Percentiles rank a stretch among this genome's conserved stretches.
These are phyloP conservation scores for Brasilioporus rufonigricans DNA, from an alignment of 768 basidiomycete species.

Conservation along the genomic window DNA sequence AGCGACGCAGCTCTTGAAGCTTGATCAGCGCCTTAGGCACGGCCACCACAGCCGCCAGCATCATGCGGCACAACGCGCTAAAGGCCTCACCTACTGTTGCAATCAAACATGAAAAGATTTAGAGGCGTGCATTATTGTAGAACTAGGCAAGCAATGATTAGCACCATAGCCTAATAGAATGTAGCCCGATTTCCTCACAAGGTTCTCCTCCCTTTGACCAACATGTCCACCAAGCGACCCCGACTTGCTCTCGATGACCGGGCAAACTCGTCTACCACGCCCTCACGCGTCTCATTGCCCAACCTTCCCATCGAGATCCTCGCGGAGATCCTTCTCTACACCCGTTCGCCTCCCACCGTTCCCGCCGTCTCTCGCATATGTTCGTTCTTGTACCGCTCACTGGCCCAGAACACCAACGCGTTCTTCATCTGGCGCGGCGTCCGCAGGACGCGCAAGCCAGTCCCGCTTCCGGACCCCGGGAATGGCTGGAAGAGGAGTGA, in stretches of 20 bases:
- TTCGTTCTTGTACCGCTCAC: constrained; percentile 49
- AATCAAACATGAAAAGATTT: too few species aligned
- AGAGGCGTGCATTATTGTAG: too few species aligned
- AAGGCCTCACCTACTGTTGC: too few species aligned
- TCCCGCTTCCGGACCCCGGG: constrained; percentile 42
- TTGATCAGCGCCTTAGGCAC: too few species aligned
- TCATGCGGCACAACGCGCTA: too few species aligned
- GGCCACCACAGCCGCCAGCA: too few species aligned
- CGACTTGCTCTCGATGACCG: neutral
- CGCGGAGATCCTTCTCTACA: constrained; percentile 56
- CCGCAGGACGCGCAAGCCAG: constrained; percentile 36
- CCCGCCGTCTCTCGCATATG: constrained; percentile 58
- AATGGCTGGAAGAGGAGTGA: constrained; percentile 44
- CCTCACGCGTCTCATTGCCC: constrained; percentile 7
- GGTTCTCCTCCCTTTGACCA: neutral
- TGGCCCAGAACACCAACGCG: constrained; percentile 43
- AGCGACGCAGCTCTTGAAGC: too few species aligned
- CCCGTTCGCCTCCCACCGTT: constrained; percentile 52
- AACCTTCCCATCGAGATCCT: constrained; percentile 60
- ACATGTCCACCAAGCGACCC: constrained; percentile 4
- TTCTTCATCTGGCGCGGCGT: constrained; percentile 59
- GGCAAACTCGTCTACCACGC: neutral
- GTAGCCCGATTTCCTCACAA: neutral
- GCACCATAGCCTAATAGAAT: neutral
- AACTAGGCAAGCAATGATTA: too few species aligned